Conservation (phyloP, 2,329 filamentous ascomycete genomes). For the Pseudopyricularia cyperi region DNA sequence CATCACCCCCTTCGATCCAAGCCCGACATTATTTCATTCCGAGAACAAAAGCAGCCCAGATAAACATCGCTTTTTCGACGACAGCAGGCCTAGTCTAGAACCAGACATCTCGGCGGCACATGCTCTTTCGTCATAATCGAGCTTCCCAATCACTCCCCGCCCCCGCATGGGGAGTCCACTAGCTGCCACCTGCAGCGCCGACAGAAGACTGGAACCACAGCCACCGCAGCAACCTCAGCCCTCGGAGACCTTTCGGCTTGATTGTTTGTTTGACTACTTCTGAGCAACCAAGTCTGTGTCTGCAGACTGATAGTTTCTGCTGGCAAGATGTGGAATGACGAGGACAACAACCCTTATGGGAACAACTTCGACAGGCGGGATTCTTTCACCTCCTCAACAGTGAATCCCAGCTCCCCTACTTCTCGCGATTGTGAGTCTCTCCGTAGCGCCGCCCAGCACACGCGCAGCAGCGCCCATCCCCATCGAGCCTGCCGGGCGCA, state of each 20-base stretch:
- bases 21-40: background rate
- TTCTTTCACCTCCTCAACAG: constrained; percentile 56
- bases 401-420: constrained; percentile 50
- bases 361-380: constrained; percentile 80
- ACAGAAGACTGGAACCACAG: background rate
- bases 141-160: background rate
- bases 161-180: constrained; percentile 2
- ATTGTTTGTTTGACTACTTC: background rate
- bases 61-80: background rate
- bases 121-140: constrained; percentile 1
- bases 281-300: background rate
- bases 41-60: background rate
- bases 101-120: background rate
- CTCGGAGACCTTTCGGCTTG: background rate
- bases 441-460: background rate
- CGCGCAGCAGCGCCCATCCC: background rate
- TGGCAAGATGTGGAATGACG: constrained; percentile 87
- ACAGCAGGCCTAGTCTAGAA: background rate
- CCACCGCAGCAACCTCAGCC: background rate
- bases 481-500: constrained; percentile 2
- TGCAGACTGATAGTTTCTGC: background rate
- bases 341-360: constrained; percentile 96
- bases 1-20: background rate
- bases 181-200: constrained; percentile 2
- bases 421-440: constrained; percentile 41